These are phyloP conservation scores for Theileria orientalis DNA, from an alignment of 169 alveolate species.

Conservation along the genomic window DNA sequence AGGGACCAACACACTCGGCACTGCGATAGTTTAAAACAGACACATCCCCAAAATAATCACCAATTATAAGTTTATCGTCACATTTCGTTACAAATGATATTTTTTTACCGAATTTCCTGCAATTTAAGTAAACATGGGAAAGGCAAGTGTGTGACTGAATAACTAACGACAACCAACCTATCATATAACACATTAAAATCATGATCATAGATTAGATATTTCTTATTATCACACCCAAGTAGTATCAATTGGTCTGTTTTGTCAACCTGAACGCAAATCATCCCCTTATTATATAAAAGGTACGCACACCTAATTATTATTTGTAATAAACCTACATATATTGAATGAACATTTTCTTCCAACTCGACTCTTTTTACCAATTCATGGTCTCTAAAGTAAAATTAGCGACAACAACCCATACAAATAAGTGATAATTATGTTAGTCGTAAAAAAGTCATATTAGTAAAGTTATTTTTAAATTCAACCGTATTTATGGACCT, in stretches of 20 bases:
- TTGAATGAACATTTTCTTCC: too few species aligned
- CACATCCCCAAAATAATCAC: conserved; percentile 27
- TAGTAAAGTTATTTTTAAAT: too few species aligned
- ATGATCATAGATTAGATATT: background rate
- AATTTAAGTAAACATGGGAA: too few species aligned
- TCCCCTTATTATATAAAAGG: too few species aligned
- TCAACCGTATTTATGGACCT: background rate
- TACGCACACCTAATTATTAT: too few species aligned
- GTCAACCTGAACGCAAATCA: conserved; percentile 10
- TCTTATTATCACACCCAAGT: conserved; percentile 9
- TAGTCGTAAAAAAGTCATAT: too few species aligned
- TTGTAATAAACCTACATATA: too few species aligned
- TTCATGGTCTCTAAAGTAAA: too few species aligned
- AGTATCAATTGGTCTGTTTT: background rate
- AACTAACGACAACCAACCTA: background rate
- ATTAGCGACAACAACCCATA: too few species aligned
- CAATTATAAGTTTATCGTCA: background rate
- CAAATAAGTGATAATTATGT: too few species aligned
- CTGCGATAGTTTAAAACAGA: too few species aligned
- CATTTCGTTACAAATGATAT: background rate
- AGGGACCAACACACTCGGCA: background rate
- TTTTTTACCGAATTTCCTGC: conserved; percentile 20
- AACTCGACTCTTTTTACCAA: too few species aligned
- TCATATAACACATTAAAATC: background rate
- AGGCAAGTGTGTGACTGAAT: background rate